A percentile compares a stretch with the other conserved stretches of the same genome.
Evolutionary conservation across 148 eudicot genomes (phyloP).

Genomic region (Heliamphora exappendiculata): DNA sequence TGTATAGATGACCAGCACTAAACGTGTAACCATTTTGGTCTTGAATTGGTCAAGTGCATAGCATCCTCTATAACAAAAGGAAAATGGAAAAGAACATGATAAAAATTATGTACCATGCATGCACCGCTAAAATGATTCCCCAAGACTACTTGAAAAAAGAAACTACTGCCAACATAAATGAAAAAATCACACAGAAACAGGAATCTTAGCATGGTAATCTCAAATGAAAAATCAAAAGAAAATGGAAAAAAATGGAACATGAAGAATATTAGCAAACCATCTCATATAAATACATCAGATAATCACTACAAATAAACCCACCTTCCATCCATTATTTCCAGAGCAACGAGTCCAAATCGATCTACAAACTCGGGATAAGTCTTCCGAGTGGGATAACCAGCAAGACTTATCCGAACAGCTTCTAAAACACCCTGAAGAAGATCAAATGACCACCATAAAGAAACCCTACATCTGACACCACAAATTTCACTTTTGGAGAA

Average conservation of each 20-base stretch:
- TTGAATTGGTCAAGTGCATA: neutral
- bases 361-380: conserved; percentile 87
- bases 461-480: neutral
- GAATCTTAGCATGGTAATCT: neutral
- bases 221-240: neutral
- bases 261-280: neutral
- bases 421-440: conserved; percentile 84
- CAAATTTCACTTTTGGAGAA: too few species aligned
- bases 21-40: neutral
- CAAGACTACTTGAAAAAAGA: neutral
- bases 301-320: conserved; percentile 19
- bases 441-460: neutral
- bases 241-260: neutral
- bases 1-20: neutral
- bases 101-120: neutral
- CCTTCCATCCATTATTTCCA: conserved; percentile 68
- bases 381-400: conserved; percentile 94
- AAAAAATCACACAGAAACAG: neutral
- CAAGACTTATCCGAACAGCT: conserved; percentile 93
- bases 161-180: neutral
- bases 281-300: neutral
- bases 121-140: neutral
- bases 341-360: conserved; percentile 84
- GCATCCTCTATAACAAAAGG: neutral
- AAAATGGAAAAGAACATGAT: neutral